These are phyloP conservation scores for Globisporangium apiculatum DNA, from an alignment of 352 stramenopile species.

Conservation along the genomic window DNA sequence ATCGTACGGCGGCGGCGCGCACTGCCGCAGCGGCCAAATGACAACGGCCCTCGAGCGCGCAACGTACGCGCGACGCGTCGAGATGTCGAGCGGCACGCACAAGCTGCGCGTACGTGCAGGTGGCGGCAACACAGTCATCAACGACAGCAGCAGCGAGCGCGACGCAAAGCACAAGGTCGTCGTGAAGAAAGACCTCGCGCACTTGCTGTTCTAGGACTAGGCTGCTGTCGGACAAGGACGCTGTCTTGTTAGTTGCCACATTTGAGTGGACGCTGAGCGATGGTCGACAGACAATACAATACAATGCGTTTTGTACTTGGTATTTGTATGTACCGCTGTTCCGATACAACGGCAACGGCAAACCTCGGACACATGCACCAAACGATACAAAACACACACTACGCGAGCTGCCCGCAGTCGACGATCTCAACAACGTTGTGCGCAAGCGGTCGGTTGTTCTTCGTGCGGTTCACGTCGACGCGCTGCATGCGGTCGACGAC, in stretches of 20 bases:
- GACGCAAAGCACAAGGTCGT: slow-evolving; percentile 52
- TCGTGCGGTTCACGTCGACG: slow-evolving; percentile 41
- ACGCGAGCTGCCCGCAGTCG: slow-evolving; percentile 50
- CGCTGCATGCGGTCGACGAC: slow-evolving; percentile 65
- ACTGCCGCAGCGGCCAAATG: slow-evolving; percentile 26
- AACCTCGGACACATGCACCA: no score
- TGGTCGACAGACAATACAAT: no score
- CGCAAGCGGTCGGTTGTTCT: slow-evolving; percentile 38
- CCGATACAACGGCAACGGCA: not conserved
- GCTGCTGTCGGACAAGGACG: no score
- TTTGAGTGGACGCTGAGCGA: no score
- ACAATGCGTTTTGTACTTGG: not conserved
- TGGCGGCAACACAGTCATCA: slow-evolving; percentile 13
- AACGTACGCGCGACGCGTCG: slow-evolving; percentile 30
- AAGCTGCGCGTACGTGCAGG: slow-evolving; percentile 47
- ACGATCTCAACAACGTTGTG: slow-evolving; percentile 57
- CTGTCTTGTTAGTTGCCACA: no score
- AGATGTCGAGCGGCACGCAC: slow-evolving; percentile 46
- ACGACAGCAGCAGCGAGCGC: slow-evolving; percentile 14
- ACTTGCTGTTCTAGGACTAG: slow-evolving; percentile 43
- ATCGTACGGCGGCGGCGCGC: slow-evolving; percentile 36
- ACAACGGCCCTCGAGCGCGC: slow-evolving; percentile 25
- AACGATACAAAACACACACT: not conserved
- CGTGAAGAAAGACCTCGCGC: slow-evolving; percentile 52
- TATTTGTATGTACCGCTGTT: not conserved